Base-by-base conservation (phyloP, 805 yeast species). In the Lipomyces kockii region DNA sequence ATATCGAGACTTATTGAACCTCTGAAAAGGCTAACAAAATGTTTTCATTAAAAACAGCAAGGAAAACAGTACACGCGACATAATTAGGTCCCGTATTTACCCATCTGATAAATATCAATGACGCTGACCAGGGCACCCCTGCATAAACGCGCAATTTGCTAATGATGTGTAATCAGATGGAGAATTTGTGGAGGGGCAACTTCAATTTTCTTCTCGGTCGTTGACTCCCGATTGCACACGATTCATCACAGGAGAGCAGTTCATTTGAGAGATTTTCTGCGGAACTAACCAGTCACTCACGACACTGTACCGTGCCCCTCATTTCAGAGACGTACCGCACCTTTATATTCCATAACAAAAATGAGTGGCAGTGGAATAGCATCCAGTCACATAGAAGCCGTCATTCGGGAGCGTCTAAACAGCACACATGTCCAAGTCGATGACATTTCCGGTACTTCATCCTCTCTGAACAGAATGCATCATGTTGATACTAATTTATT, bases 351-450 rank as follows among this genome's bases (percentile, higher is more conserved):
- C 3, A 20, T 52, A 12, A 14, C 29, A 14, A 29, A 20, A 9
- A 53, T 43, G 49, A 43, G 49, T 68, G 55, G 57, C 66, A 60
- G 52, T 63, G 64, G 64, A 20, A 63, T 62, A 17, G 54, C 79
- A 3, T 68, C 79, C 12, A 81, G 81, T 27, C 67, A 76, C 12
- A 79, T 89, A 62, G 83, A 85, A 61, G 73, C 78, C 14, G 78
- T 83, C 32, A 87, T 90, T 61, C 80, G 82, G 57, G 83, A 83
- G 20, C 78, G 89, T 54, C 83, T 90, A n/a, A 80, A 80, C 27
- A 92, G 95, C 9, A 66, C 74, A 0, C 85, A 88, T 68, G 91
- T 88, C 11, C 89, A 88, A 73, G 92, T 91, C 6, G 88, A 85
- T 68, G 97, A 91, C 72, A 85, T 87, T 82, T 87, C 88, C 11